These are phyloP conservation scores for Mayamaea pseudoterrestris DNA, from an alignment of 108 stramenopile genomes.

Conservation along the genomic window DNA sequence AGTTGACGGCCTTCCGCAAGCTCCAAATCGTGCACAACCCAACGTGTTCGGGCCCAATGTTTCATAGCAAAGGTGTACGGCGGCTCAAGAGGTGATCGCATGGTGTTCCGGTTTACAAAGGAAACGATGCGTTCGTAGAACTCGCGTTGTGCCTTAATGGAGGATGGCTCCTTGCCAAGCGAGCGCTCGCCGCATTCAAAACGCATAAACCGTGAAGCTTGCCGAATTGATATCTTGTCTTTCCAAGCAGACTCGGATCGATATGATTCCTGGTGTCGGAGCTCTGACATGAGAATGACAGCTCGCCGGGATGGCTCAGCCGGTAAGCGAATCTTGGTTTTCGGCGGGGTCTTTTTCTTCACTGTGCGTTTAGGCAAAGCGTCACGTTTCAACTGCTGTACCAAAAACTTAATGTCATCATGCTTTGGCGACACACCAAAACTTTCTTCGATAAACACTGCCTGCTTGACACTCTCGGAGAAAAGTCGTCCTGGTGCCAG, in stretches of 20 bases:
- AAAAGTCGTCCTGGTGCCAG: constrained; percentile 59
- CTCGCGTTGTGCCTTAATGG: constrained; percentile 38
- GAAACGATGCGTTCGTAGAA: constrained; percentile 50
- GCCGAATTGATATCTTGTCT: constrained; percentile 24
- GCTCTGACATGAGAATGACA: constrained; percentile 31
- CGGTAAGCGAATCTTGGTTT: constrained; percentile 41
- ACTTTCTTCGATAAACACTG: constrained; percentile 53
- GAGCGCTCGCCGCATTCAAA: constrained; percentile 37
- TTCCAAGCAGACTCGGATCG: not conserved
- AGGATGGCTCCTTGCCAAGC: constrained; percentile 18
- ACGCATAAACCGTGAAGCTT: constrained; percentile 48
- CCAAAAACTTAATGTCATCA: constrained; percentile 57
- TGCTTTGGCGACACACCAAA: constrained; percentile 38
- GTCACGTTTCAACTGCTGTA: constrained; percentile 33
- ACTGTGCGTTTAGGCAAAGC: constrained; percentile 8
- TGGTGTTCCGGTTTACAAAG: constrained; percentile 41
- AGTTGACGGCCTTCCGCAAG: constrained; percentile 51
- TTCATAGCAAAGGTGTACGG: constrained; percentile 40
- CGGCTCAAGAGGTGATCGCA: constrained; percentile 32
- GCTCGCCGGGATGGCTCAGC: constrained; percentile 50
- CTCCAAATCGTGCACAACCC: constrained; percentile 62
- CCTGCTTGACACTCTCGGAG: constrained; percentile 32
- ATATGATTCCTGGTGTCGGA: constrained; percentile 1
- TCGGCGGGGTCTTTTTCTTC: constrained; percentile 17
- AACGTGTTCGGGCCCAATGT: constrained; percentile 58